A percentile compares a stretch with the other conserved stretches of the same genome.
Conservation (phyloP, 805 yeast species). For the Spencermartinsiella europaea region DNA sequence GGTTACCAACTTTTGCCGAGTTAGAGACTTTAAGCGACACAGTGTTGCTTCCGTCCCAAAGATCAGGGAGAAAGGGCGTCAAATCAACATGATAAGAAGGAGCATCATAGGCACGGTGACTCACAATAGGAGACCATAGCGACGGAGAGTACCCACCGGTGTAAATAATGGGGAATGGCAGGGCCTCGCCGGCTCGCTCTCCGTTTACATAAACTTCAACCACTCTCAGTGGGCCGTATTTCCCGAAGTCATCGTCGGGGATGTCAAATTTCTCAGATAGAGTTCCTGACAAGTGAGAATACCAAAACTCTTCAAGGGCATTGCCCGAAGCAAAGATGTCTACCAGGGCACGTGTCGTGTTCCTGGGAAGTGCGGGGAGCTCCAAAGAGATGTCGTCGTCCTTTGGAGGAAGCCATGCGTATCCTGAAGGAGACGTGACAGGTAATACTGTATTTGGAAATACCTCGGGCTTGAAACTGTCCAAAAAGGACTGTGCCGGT, state of each 20-base stretch:
- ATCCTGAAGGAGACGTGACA: slow-evolving; percentile 14
- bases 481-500: slow-evolving; percentile 13
- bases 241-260: slow-evolving; percentile 13
- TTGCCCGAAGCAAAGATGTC: slow-evolving; percentile 68
- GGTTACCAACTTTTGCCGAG: slow-evolving; percentile 2
- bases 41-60: slow-evolving; percentile 47
- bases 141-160: slow-evolving; percentile 81
- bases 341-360: slow-evolving; percentile 55
- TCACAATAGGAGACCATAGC: slow-evolving; percentile 77
- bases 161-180: slow-evolving; percentile 69
- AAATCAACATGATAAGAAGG: slow-evolving; percentile 63
- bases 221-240: slow-evolving; percentile 59
- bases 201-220: slow-evolving; percentile 59
- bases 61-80: slow-evolving; percentile 58
- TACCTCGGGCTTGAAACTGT: slow-evolving; percentile 13
- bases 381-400: slow-evolving; percentile 42
- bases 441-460: slow-evolving; percentile 7
- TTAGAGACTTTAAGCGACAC: slow-evolving; percentile 42
- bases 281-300: slow-evolving; percentile 47
- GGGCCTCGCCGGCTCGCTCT: slow-evolving; percentile 49
- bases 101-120: slow-evolving; percentile 66
- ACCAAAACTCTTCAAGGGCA: slow-evolving; percentile 83
- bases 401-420: slow-evolving; percentile 23
- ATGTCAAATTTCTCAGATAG: slow-evolving; percentile 26
- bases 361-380: slow-evolving; percentile 47